These are phyloP conservation scores for Drechslera avenae DNA, from an alignment of 2,329 filamentous ascomycete genomes.

Conservation along the genomic window DNA sequence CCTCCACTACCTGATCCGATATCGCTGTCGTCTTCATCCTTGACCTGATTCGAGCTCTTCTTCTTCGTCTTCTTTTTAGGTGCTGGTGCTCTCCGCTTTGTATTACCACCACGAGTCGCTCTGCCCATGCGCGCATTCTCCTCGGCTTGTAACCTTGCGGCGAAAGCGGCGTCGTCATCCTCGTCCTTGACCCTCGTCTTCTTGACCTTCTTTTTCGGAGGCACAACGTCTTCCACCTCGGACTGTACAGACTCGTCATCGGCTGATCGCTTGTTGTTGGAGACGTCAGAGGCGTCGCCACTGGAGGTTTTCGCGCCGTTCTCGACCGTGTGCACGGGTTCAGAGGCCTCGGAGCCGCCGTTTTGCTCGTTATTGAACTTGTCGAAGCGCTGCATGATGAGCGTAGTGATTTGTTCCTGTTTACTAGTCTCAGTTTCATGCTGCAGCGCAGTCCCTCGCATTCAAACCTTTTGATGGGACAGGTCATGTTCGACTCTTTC, in stretches of 20 bases:
- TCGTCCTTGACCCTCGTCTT: conserved; percentile 71
- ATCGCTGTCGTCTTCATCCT: conserved; percentile 80
- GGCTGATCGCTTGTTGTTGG: conserved; percentile 51
- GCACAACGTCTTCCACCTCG: conserved; percentile 47
- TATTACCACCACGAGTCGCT: conserved; percentile 75
- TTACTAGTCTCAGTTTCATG: conserved; percentile 19
- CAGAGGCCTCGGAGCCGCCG: conserved; percentile 39
- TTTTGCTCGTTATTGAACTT: conserved; percentile 49
- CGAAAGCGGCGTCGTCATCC: conserved; percentile 83
- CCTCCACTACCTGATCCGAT: conserved; percentile 64
- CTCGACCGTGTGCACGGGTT: conserved; percentile 48
- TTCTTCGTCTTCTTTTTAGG: conserved; percentile 75
- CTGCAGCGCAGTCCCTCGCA: conserved; percentile 1
- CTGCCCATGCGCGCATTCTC: conserved; percentile 73
- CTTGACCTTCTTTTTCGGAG: conserved; percentile 63
- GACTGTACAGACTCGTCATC: conserved; percentile 51
- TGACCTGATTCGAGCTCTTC: conserved; percentile 73
- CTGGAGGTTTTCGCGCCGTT: conserved; percentile 36
- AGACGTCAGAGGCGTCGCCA: conserved; percentile 33
- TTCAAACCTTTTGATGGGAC: conserved; percentile 64
- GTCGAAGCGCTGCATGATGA: conserved; percentile 59
- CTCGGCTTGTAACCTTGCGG: conserved; percentile 87
- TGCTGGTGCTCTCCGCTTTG: conserved; percentile 57
- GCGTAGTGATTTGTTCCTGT: conserved; percentile 52
- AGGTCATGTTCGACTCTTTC: conserved; percentile 66